phyloP scores from a whole-genome alignment of 2,329 filamentous ascomycete genomes.

The Colletotrichum tofieldiae region DNA sequence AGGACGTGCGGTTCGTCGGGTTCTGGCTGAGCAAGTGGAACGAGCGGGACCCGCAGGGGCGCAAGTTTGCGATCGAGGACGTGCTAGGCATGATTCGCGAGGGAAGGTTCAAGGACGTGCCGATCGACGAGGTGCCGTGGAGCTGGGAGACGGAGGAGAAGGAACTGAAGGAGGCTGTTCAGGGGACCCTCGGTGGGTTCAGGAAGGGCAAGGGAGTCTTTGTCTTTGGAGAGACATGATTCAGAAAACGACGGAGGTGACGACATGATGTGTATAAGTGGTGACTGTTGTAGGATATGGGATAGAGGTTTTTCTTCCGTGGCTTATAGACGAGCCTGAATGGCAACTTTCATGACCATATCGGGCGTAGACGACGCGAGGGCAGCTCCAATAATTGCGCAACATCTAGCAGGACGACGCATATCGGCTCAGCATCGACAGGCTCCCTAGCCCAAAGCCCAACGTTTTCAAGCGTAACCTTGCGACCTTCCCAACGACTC shows the following conservation, averaged over 20 bases:
- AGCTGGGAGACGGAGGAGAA: conserved; percentile 83
- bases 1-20: conserved; percentile 88
- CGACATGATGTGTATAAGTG: neutral
- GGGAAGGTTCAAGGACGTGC: conserved; percentile 86
- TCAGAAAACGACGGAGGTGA: neutral
- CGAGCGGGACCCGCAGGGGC: conserved; percentile 79
- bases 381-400: too few relatives aligned
- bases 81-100: conserved; percentile 82
- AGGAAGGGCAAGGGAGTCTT: conserved; percentile 92
- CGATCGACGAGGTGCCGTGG: conserved; percentile 88
- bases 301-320: neutral
- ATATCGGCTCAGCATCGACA: too few relatives aligned
- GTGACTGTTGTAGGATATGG: conserved; percentile 20
- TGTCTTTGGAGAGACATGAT: conserved; percentile 77
- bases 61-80: conserved; percentile 86
- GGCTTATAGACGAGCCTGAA: too few relatives aligned
- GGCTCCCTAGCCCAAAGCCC: too few relatives aligned
- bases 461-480: too few relatives aligned
- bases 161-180: conserved; percentile 80
- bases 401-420: too few relatives aligned
- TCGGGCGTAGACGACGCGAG: too few relatives aligned
- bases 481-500: too few relatives aligned
- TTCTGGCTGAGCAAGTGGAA: conserved; percentile 98
- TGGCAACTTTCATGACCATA: too few relatives aligned
- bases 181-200: conserved; percentile 87